Conservation (phyloP, 306 rosid genomes). For the Vicia faba region DNA sequence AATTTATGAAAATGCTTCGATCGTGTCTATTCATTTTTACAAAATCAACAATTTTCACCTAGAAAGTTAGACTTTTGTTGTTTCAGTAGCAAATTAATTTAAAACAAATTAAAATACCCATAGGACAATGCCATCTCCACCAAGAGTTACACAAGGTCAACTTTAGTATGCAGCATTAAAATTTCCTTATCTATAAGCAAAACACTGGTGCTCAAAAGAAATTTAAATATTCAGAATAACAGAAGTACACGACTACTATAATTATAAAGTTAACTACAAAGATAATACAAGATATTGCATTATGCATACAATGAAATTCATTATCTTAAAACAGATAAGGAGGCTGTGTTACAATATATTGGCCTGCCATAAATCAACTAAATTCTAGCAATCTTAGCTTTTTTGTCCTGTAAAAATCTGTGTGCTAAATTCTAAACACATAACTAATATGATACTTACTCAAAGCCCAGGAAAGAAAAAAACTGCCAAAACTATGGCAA, state of each 20-base stretch:
- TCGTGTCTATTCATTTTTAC: conserved; percentile 22
- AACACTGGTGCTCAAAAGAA: conserved; percentile 23
- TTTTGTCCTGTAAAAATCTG: conserved; percentile 1
- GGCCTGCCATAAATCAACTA: conserved; percentile 19
- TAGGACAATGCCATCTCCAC: conserved; percentile 97
- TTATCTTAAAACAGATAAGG: conserved; percentile 18
- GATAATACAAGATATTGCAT: conserved; percentile 26
- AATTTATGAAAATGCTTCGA: conserved; percentile 1
- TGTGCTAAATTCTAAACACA: conserved; percentile 13
- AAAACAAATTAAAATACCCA: conserved; percentile 66
- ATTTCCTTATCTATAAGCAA: conserved; percentile 67
- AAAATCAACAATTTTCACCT: conserved; percentile 22
- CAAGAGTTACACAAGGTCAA: conserved; percentile 94
- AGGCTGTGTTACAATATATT: conserved; percentile 13
- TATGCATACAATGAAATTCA: conserved; percentile 19
- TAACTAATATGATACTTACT: background rate
- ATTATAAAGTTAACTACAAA: conserved; percentile 20
- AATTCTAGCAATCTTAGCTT: background rate
- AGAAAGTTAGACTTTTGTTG: conserved; percentile 12
- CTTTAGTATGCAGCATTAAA: conserved; percentile 66
- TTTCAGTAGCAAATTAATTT: conserved; percentile 29
- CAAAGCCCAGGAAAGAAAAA: background rate
- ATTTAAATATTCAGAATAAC: conserved; percentile 22
- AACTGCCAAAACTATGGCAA: background rate
- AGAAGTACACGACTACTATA: background rate